phyloP scores from a whole-genome alignment of 2,329 filamentous ascomycete genomes.

The Teratosphaeria zuluensis region DNA sequence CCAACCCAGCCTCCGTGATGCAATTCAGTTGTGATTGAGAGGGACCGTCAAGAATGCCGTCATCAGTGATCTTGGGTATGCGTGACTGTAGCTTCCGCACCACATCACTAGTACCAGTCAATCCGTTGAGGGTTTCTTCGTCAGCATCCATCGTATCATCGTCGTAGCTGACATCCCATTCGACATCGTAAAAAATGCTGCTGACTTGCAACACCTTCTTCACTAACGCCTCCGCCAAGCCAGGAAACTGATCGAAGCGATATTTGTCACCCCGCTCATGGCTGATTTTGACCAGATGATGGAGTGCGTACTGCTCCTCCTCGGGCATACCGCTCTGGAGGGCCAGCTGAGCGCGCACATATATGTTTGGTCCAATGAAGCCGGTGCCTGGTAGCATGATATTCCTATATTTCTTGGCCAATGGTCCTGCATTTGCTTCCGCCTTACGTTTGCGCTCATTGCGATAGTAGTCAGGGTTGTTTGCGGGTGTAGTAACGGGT shows the following conservation, averaged over 20 bases:
- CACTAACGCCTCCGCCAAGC: constrained; percentile 77
- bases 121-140: constrained; percentile 52
- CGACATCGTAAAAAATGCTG: constrained; percentile 68
- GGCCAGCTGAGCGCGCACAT: constrained; percentile 75
- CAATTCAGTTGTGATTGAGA: constrained; percentile 63
- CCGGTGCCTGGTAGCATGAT: constrained; percentile 57
- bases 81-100: constrained; percentile 62
- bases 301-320: constrained; percentile 86
- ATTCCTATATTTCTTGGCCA: constrained; percentile 38
- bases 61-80: constrained; percentile 47
- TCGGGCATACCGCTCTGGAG: constrained; percentile 67
- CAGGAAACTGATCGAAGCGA: constrained; percentile 83
- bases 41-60: constrained; percentile 60
- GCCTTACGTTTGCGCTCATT: constrained; percentile 43
- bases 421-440: constrained; percentile 29
- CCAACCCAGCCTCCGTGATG: constrained; percentile 76
- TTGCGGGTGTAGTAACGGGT: constrained; percentile 64
- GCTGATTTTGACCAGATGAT: constrained; percentile 91
- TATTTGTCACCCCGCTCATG: constrained; percentile 93
- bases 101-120: constrained; percentile 59
- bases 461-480: constrained; percentile 59
- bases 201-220: constrained; percentile 75
- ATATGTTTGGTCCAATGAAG: constrained; percentile 71
- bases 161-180: constrained; percentile 68
- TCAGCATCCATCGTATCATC: constrained; percentile 42